phyloP scores from a whole-genome alignment of 1,139 yeast genomes.

The Dujonia santamariae region DNA sequence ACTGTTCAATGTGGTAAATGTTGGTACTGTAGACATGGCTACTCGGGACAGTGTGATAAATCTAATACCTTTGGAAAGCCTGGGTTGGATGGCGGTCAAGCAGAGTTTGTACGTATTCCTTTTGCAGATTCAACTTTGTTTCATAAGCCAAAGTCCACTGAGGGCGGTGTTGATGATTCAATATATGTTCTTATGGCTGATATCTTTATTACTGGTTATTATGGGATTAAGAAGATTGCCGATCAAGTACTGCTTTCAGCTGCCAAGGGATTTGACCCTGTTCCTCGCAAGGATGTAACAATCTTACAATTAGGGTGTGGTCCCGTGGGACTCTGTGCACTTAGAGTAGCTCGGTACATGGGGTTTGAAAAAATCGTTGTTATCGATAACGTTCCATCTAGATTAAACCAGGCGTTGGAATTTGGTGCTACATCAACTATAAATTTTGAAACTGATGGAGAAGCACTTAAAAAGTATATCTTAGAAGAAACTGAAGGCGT shows the following conservation, averaged over 20 bases:
- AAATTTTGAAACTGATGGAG: constrained; percentile 38
- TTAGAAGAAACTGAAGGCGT: constrained; percentile 27
- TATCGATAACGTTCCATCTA: constrained; percentile 47
- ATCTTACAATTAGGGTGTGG: constrained; percentile 61
- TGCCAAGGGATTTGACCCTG: constrained; percentile 13
- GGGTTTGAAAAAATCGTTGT: constrained; percentile 49
- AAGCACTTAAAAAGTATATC: constrained; percentile 22
- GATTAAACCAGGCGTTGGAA: constrained; percentile 42
- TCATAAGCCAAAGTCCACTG: constrained; percentile 30
- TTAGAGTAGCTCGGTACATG: constrained; percentile 42
- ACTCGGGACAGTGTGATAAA: constrained; percentile 48
- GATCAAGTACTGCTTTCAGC: constrained; percentile 33
- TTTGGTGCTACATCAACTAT: constrained; percentile 44
- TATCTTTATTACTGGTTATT: constrained; percentile 64
- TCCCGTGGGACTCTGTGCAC: constrained; percentile 62
- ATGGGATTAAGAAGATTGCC: constrained; percentile 49
- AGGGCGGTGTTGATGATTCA: constrained; percentile 32
- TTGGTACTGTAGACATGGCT: constrained; percentile 53
- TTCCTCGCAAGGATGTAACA: constrained; percentile 29
- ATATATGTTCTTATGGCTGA: constrained; percentile 62
- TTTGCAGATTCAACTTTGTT: constrained; percentile 51
- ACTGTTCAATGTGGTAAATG: constrained; percentile 57
- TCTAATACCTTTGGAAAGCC: constrained; percentile 56
- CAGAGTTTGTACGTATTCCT: constrained; percentile 58
- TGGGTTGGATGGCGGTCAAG: constrained; percentile 58